phyloP scores from a whole-genome alignment of 345 rosid species.

The Toxicodendron radicans region DNA sequence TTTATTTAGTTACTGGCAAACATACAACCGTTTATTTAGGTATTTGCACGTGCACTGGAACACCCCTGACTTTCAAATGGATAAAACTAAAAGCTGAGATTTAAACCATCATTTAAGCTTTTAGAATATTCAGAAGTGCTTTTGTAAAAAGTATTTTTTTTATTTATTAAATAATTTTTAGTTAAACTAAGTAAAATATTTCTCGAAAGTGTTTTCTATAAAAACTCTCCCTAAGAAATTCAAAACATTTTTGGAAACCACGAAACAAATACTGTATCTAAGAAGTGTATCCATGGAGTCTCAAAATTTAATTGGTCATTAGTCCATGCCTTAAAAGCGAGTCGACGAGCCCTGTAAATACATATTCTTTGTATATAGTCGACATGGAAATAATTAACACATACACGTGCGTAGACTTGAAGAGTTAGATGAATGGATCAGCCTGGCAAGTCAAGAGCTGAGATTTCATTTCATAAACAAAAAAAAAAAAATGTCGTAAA shows the following conservation, averaged over 20 bases:
- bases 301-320: neutral
- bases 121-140: too few species aligned
- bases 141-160: too few species aligned
- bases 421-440: constrained; percentile 11
- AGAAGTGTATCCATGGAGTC: too few species aligned
- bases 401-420: neutral
- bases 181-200: too few species aligned
- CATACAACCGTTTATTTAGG: constrained; percentile 15
- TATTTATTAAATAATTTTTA: too few species aligned
- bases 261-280: neutral
- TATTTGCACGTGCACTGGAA: constrained; percentile 4
- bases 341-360: neutral
- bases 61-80: too few species aligned
- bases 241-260: neutral
- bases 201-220: too few species aligned
- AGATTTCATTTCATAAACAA: constrained; percentile 1
- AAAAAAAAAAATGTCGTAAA: neutral
- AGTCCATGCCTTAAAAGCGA: neutral
- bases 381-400: neutral
- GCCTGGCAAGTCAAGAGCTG: constrained; percentile 10
- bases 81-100: too few species aligned
- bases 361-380: neutral
- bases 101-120: neutral
- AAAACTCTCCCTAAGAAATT: too few species aligned
- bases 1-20: constrained; percentile 9